Conservation (phyloP, 306 rosid species). For the Benincasa hispida region DNA sequence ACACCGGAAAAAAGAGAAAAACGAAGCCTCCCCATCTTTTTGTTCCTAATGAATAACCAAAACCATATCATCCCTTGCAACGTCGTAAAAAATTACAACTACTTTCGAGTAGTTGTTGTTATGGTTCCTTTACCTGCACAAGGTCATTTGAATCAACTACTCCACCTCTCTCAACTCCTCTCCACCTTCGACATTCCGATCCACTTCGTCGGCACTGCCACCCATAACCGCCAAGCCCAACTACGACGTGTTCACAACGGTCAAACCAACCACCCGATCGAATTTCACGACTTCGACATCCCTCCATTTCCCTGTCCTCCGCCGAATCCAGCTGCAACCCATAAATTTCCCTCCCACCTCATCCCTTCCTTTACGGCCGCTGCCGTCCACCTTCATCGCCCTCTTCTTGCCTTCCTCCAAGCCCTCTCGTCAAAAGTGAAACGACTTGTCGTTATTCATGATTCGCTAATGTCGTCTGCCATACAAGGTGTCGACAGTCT, state of each 20-base stretch:
- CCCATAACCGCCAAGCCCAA: slow-evolving; percentile 48
- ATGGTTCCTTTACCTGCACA: slow-evolving; percentile 67
- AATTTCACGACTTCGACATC: slow-evolving; percentile 34
- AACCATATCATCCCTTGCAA: neutral
- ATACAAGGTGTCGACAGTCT: slow-evolving; percentile 26
- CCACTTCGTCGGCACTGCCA: slow-evolving; percentile 41
- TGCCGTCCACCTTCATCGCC: slow-evolving; percentile 21
- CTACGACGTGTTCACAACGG: slow-evolving; percentile 18
- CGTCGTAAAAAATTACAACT: neutral
- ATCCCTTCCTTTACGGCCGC: slow-evolving; percentile 40
- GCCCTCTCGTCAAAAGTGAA: slow-evolving; percentile 21
- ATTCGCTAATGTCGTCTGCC: slow-evolving; percentile 49
- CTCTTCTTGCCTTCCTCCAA: slow-evolving; percentile 21
- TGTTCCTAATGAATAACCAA: neutral
- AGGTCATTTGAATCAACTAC: slow-evolving; percentile 82
- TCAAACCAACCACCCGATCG: slow-evolving; percentile 16
- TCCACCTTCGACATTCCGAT: slow-evolving; percentile 29
- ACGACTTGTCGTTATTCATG: slow-evolving; percentile 44
- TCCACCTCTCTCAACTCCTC: slow-evolving; percentile 58
- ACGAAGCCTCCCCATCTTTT: neutral
- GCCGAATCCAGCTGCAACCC: slow-evolving; percentile 26
- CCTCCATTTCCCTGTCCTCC: slow-evolving; percentile 34
- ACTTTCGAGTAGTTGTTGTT: slow-evolving; percentile 26
- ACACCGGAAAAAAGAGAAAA: neutral
- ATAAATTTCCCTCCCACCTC: slow-evolving; percentile 56